Percentiles rank a stretch among this genome's conserved stretches.
These are phyloP conservation scores for Thalassiosira delicatula DNA, from an alignment of 352 stramenopile species.

Conservation along the genomic window DNA sequence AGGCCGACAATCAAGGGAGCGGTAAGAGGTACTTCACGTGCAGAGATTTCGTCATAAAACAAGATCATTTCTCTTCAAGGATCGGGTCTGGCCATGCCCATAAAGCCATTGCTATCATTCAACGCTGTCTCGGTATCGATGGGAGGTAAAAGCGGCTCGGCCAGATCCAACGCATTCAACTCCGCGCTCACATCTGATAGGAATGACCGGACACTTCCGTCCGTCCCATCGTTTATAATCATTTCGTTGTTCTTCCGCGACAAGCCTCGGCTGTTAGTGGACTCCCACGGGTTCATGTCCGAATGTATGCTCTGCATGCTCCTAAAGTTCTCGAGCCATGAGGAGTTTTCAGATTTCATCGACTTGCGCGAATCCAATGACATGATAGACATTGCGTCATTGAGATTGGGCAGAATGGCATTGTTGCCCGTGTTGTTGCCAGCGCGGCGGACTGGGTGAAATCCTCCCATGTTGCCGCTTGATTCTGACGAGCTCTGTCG, in stretches of 20 bases:
- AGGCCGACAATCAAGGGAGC: no score
- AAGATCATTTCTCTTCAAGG: conserved; percentile 32
- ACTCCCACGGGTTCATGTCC: conserved; percentile 47
- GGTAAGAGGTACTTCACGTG: no score
- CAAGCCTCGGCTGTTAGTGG: neutral
- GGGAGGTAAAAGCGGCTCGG: conserved; percentile 54
- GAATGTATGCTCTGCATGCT: conserved; percentile 59
- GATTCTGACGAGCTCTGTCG: conserved; percentile 42
- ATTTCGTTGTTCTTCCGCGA: no score
- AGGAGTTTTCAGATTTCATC: conserved; percentile 12
- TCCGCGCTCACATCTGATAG: conserved; percentile 56
- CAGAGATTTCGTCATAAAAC: no score
- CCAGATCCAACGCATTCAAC: conserved; percentile 60
- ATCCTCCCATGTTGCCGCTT: conserved; percentile 38
- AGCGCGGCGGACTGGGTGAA: conserved; percentile 46
- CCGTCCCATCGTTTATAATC: no score
- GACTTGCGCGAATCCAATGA: conserved; percentile 53
- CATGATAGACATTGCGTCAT: conserved; percentile 64
- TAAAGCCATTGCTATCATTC: conserved; percentile 44
- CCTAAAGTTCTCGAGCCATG: conserved; percentile 54
- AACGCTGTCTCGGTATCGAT: conserved; percentile 20
- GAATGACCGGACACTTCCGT: conserved; percentile 49
- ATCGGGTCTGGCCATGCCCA: conserved; percentile 46
- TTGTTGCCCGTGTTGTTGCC: conserved; percentile 45
- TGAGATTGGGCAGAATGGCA: no score